These are phyloP conservation scores for Trichoderma gracile DNA, from an alignment of 2,329 filamentous ascomycete species.

Conservation along the genomic window DNA sequence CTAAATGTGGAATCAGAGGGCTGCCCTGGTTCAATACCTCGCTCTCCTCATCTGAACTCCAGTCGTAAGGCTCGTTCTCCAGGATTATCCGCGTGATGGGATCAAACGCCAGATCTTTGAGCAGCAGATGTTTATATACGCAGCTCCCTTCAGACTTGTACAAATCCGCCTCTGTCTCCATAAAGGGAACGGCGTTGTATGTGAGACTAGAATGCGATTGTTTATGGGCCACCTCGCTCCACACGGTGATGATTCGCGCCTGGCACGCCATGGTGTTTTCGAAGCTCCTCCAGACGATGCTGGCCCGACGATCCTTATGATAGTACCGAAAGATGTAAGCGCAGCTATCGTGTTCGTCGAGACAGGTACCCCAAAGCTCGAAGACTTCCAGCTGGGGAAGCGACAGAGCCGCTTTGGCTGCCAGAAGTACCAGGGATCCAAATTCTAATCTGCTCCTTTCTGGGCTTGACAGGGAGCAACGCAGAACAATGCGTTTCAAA, in stretches of 20 bases:
- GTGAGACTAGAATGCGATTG: not conserved
- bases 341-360: not conserved
- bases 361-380: constrained; percentile 12
- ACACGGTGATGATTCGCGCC: not conserved
- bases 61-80: constrained; percentile 2
- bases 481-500: constrained; percentile 2
- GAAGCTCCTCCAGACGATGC: constrained; percentile 12
- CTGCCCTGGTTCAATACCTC: not conserved
- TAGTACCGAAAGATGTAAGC: constrained; percentile 18
- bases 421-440: not conserved
- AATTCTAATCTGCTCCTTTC: constrained; percentile 3
- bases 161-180: not conserved
- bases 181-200: not conserved
- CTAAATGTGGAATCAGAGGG: not conserved
- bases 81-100: constrained; percentile 11
- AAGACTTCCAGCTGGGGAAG: constrained; percentile 16
- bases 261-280: not conserved
- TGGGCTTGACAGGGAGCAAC: not conserved
- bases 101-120: constrained; percentile 18
- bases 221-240: constrained; percentile 12
- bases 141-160: not conserved
- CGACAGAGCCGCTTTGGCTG: constrained; percentile 14
- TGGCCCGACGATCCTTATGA: constrained; percentile 2
- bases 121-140: constrained; percentile 5
- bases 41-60: not conserved